Conservation (phyloP, 768 basidiomycete genomes). For the Phallus indusiatus region DNA sequence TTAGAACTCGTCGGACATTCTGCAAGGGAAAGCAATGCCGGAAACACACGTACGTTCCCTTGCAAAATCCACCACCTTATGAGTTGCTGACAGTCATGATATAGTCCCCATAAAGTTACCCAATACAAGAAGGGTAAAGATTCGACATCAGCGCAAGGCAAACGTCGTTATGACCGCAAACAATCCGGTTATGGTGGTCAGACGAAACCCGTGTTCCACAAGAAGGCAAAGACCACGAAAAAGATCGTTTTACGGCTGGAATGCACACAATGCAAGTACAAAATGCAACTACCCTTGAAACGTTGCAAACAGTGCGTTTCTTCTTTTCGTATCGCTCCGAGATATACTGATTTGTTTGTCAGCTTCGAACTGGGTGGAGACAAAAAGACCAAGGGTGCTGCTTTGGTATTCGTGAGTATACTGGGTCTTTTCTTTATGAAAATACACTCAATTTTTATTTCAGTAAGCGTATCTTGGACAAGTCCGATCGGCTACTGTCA, state of each 20-base stretch:
- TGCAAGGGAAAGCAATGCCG: conserved; percentile 97
- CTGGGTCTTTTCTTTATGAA: neutral
- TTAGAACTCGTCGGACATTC: conserved; percentile 91
- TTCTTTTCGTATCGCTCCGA: neutral
- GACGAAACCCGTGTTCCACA: conserved; percentile 99
- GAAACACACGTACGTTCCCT: conserved; percentile 80
- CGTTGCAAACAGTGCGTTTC: conserved; percentile 94
- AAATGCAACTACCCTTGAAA: conserved; percentile 93
- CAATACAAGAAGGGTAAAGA: conserved; percentile 99
- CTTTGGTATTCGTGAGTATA: conserved; percentile 79
- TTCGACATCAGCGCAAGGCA: conserved; percentile 95
- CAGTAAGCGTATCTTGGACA: neutral
- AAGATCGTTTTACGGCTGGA: conserved; percentile 98
- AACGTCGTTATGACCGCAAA: conserved; percentile 99
- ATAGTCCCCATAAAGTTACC: conserved; percentile 95
- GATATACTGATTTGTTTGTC: neutral
- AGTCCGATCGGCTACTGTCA: neutral
- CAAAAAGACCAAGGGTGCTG: conserved; percentile 99
- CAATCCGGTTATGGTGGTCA: conserved; percentile 99
- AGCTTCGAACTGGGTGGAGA: conserved; percentile 99
- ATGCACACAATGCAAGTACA: conserved; percentile 98
- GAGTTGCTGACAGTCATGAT: conserved; percentile 12
- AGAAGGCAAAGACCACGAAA: conserved; percentile 99
- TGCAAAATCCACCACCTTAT: neutral
- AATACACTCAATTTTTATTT: neutral